Conservation (phyloP, 176 grass and related monocot genomes). For the Carex cristatella region DNA sequence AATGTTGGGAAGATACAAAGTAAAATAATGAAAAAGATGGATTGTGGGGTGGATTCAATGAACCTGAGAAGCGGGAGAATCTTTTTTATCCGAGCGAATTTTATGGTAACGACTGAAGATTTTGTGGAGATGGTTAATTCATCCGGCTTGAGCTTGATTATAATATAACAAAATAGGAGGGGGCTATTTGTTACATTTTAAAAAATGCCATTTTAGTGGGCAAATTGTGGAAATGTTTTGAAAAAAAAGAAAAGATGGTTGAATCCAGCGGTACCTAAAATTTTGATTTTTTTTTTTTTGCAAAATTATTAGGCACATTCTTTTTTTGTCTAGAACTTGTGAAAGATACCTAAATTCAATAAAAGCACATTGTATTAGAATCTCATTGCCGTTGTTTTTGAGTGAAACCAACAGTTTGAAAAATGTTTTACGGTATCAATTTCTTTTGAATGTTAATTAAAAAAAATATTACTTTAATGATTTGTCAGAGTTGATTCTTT, state of each 20-base stretch:
- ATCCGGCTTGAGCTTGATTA: background rate
- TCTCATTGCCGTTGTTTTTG: background rate
- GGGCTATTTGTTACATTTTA: background rate
- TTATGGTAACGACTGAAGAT: background rate
- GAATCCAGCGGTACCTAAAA: background rate
- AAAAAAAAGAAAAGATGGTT: background rate
- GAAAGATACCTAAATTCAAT: background rate
- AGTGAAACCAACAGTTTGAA: background rate
- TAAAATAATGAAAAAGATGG: background rate
- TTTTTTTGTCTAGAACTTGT: background rate
- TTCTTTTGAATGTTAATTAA: background rate
- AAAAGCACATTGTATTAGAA: background rate
- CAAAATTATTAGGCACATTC: background rate
- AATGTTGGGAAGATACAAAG: background rate
- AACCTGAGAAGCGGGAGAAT: background rate
- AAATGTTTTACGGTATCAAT: background rate
- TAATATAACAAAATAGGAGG: background rate
- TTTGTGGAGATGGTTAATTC: background rate
- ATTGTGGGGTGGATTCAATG: background rate
- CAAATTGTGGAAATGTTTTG: background rate
- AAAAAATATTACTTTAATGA: background rate
- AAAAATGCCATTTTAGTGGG: background rate
- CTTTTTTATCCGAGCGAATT: background rate
- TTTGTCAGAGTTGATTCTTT: background rate
- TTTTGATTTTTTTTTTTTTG: background rate